A percentile compares a stretch with the other conserved stretches of the same genome.
Conservation (phyloP, 2,329 filamentous ascomycete genomes). For the Aspergillus aculeatinus region DNA sequence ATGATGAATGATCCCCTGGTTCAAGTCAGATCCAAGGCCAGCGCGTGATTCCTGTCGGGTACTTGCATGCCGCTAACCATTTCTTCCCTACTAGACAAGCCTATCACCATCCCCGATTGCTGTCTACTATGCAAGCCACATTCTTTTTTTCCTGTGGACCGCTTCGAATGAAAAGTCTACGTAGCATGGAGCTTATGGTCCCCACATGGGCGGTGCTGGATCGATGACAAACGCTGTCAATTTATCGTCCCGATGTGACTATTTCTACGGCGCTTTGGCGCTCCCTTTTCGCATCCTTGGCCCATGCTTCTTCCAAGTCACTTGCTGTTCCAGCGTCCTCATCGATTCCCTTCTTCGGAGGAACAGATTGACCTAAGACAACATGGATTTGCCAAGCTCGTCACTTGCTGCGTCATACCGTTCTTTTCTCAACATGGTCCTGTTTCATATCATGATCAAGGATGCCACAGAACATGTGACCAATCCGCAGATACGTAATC, state of each 20-base stretch:
- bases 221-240: background rate
- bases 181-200: background rate
- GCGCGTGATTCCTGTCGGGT: constrained; percentile 32
- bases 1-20: constrained; percentile 13
- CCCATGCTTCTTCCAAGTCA: background rate
- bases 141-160: background rate
- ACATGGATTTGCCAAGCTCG: background rate
- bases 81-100: constrained; percentile 6
- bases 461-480: constrained; percentile 13
- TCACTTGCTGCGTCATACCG: constrained; percentile 11
- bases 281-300: background rate
- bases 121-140: constrained; percentile 13
- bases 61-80: constrained; percentile 26
- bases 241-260: background rate
- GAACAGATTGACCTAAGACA: background rate
- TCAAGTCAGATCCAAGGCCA: constrained; percentile 21
- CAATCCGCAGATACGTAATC: constrained; percentile 7
- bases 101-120: background rate
- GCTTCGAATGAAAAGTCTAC: background rate
- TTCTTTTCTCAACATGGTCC: constrained; percentile 3
- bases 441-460: constrained; percentile 17
- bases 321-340: background rate
- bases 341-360: background rate
- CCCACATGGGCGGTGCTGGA: background rate
- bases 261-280: background rate